Evolutionary conservation across 2,329 filamentous ascomycete species (phyloP).

Genomic region (Ceratocystis ficicola): DNA sequence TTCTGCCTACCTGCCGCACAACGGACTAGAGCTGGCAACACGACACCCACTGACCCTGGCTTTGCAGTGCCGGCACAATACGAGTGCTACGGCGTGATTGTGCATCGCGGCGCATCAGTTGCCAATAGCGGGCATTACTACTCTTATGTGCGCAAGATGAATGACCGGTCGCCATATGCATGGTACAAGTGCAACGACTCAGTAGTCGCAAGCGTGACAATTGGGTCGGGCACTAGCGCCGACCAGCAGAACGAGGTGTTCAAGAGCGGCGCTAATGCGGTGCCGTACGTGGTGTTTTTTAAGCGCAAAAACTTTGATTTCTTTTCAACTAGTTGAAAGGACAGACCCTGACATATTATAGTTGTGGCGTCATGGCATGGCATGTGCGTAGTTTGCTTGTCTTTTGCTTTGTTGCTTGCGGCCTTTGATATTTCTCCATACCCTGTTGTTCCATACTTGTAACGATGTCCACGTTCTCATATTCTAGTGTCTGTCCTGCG

Average conservation of each 20-base stretch:
- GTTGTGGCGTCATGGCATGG: not conserved
- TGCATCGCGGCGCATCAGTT: slow-evolving; percentile 57
- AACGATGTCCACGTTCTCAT: not conserved
- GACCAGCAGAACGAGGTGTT: slow-evolving; percentile 33
- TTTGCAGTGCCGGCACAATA: slow-evolving; percentile 48
- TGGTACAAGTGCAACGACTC: slow-evolving; percentile 43
- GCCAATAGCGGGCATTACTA: slow-evolving; percentile 66
- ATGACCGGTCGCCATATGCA: slow-evolving; percentile 29
- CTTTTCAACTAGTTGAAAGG: not conserved
- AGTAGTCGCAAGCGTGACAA: slow-evolving; percentile 32
- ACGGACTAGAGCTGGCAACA: slow-evolving; percentile 23
- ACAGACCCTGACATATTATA: not conserved
- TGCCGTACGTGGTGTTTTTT: slow-evolving; percentile 40
- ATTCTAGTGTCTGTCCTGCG: not conserved
- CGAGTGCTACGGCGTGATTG: slow-evolving; percentile 73
- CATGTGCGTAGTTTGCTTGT: not conserved
- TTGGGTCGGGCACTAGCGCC: slow-evolving; percentile 30
- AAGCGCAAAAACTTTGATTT: slow-evolving; percentile 29
- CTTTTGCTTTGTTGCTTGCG: not conserved
- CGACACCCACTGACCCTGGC: slow-evolving; percentile 30
- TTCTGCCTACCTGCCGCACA: slow-evolving; percentile 31
- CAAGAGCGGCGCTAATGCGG: slow-evolving; percentile 28
- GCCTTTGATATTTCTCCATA: slow-evolving; percentile 6
- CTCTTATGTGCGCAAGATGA: slow-evolving; percentile 46
- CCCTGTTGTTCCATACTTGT: not conserved